Conservation (phyloP, 2,329 filamentous ascomycete species). For the Dothistroma pini region DNA sequence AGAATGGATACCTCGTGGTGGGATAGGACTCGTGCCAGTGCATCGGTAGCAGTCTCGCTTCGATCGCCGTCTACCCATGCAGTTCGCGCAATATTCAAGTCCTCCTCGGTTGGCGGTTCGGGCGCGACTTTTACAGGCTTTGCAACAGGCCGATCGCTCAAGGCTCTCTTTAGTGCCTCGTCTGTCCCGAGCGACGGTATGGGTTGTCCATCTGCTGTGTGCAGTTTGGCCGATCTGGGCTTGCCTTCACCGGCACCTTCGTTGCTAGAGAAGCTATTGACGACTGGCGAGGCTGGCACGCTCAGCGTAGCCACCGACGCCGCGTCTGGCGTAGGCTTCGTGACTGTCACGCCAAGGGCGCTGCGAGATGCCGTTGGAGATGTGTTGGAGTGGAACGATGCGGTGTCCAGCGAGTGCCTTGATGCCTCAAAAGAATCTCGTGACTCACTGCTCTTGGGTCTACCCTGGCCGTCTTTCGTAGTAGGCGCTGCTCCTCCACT, state of each 20-base stretch:
- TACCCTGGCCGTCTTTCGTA: slow-evolving; percentile 20
- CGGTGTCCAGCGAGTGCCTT: slow-evolving; percentile 12
- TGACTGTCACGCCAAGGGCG: slow-evolving; percentile 7
- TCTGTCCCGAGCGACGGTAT: slow-evolving; percentile 14
- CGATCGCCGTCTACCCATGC: slow-evolving; percentile 28
- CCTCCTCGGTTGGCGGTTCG: slow-evolving; percentile 20
- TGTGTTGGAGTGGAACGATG: slow-evolving; percentile 20
- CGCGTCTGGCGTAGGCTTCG: slow-evolving; percentile 18
- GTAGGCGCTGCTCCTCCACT: slow-evolving; percentile 20
- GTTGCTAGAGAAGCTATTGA: slow-evolving; percentile 14
- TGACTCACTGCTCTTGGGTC: slow-evolving; percentile 28
- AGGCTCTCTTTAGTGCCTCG: slow-evolving; percentile 7
- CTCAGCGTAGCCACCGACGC: slow-evolving; percentile 20
- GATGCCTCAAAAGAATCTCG: slow-evolving; percentile 16
- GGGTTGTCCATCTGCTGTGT: slow-evolving; percentile 19
- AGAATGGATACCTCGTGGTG: slow-evolving; percentile 25
- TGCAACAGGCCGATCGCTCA: background rate
- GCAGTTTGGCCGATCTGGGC: slow-evolving; percentile 15
- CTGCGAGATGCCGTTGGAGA: slow-evolving; percentile 17
- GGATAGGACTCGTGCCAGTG: slow-evolving; percentile 32
- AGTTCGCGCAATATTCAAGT: slow-evolving; percentile 26
- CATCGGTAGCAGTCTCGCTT: slow-evolving; percentile 29
- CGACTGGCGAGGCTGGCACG: slow-evolving; percentile 21
- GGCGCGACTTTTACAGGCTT: slow-evolving; percentile 7
- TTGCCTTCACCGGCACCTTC: slow-evolving; percentile 11